Percentiles rank a stretch among this genome's conserved stretches.
These are phyloP conservation scores for Aleurites moluccanus DNA, from an alignment of 441 rosid genomes.

Conservation along the genomic window DNA sequence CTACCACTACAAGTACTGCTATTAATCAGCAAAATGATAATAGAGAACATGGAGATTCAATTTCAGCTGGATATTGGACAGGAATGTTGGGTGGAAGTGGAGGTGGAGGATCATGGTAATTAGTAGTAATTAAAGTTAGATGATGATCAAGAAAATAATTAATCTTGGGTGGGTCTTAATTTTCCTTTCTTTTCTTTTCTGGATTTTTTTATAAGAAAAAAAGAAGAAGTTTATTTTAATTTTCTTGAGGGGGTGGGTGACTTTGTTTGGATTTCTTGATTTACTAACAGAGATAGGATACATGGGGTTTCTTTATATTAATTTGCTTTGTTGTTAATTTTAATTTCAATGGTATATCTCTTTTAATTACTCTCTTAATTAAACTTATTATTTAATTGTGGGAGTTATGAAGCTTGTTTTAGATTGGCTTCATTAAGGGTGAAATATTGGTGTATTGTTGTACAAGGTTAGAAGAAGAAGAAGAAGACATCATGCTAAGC, in stretches of 20 bases:
- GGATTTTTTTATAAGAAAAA: not conserved
- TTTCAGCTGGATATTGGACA: conserved; percentile 65
- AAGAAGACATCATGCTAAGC: conserved; percentile 23
- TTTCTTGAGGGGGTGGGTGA: conserved; percentile 44
- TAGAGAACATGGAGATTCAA: conserved; percentile 54
- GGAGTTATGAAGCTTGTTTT: conserved; percentile 45
- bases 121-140: not conserved
- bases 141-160: conserved; percentile 18
- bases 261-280: conserved; percentile 56
- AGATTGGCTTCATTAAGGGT: conserved; percentile 43
- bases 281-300: conserved; percentile 50
- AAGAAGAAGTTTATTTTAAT: conserved; percentile 29
- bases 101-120: conserved; percentile 70
- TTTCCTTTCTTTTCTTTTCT: conserved; percentile 10
- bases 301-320: conserved; percentile 34
- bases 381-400: conserved; percentile 12
- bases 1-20: conserved; percentile 24
- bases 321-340: conserved; percentile 3
- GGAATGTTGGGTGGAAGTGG: conserved; percentile 65
- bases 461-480: not conserved
- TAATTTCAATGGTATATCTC: conserved; percentile 1
- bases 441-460: conserved; percentile 15
- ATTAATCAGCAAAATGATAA: conserved; percentile 31
- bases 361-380: conserved; percentile 9
- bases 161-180: conserved; percentile 9